Percentiles rank a stretch among this genome's conserved stretches.
Conservation (phyloP, 1,284 basidiomycete genomes). For the Phylloporus sp. region DNA sequence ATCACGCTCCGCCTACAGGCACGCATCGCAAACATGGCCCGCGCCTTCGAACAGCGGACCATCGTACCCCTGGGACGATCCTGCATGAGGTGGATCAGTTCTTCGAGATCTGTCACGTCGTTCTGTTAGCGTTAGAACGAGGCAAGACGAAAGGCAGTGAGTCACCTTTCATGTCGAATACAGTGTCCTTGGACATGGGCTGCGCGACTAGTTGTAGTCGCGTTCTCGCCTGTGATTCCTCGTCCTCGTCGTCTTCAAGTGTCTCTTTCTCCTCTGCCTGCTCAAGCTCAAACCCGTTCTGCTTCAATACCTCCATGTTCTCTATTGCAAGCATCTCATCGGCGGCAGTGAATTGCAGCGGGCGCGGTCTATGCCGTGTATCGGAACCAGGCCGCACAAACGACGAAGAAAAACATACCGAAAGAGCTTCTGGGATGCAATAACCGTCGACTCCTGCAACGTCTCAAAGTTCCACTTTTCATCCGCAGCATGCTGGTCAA, state of each 20-base stretch:
- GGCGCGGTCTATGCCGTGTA: slow-evolving; percentile 60
- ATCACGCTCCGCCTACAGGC: slow-evolving; percentile 97
- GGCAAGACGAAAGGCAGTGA: neutral
- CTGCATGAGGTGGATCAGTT: slow-evolving; percentile 84
- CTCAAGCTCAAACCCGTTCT: slow-evolving; percentile 87
- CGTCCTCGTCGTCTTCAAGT: slow-evolving; percentile 22
- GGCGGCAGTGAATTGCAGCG: slow-evolving; percentile 84
- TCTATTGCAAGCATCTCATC: slow-evolving; percentile 92
- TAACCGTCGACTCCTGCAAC: slow-evolving; percentile 85
- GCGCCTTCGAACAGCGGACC: slow-evolving; percentile 91
- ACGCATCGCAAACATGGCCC: slow-evolving; percentile 95
- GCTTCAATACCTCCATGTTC: slow-evolving; percentile 78
- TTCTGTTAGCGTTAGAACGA: slow-evolving; percentile 1
- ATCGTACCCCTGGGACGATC: slow-evolving; percentile 79
- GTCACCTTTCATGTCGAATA: slow-evolving; percentile 68
- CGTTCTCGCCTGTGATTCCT: slow-evolving; percentile 35
- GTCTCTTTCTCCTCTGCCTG: slow-evolving; percentile 55
- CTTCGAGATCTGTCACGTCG: slow-evolving; percentile 83
- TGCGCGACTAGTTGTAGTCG: slow-evolving; percentile 79
- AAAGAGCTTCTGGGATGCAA: slow-evolving; percentile 87
- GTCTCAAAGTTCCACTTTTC: slow-evolving; percentile 99
- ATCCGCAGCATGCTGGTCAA: slow-evolving; percentile 90
- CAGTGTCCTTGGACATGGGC: slow-evolving; percentile 89
- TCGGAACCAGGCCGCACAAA: neutral
- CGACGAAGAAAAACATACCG: slow-evolving; percentile 52